Conservation (phyloP, 2,329 filamentous ascomycete genomes). For the Nemania abortiva region DNA sequence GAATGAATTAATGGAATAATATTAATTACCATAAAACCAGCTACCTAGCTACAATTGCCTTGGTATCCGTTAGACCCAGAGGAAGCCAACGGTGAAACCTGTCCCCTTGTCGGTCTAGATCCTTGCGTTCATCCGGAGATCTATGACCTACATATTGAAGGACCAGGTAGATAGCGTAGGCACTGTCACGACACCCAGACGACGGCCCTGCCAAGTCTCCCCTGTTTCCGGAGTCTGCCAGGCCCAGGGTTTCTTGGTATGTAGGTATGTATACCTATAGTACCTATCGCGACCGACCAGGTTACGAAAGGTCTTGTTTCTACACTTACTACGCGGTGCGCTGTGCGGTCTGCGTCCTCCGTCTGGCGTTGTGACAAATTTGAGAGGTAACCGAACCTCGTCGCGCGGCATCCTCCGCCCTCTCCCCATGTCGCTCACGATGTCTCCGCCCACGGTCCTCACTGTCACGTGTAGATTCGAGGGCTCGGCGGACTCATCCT, state of each 20-base stretch:
- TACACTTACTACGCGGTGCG: conserved; percentile 21
- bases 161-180: conserved; percentile 13
- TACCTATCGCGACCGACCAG: conserved; percentile 6
- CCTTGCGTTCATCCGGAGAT: conserved; percentile 37
- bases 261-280: background rate
- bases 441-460: conserved; percentile 1
- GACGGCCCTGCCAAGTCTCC: conserved; percentile 15
- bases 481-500: conserved; percentile 7
- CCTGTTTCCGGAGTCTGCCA: conserved; percentile 2
- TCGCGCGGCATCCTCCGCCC: conserved; percentile 30
- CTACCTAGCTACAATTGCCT: too few species aligned
- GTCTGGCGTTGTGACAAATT: conserved; percentile 33
- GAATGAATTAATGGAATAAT: background rate
- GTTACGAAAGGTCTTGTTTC: conserved; percentile 14
- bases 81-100: conserved; percentile 21
- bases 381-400: background rate
- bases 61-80: background rate
- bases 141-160: conserved; percentile 37
- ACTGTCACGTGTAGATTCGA: conserved; percentile 25
- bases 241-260: background rate
- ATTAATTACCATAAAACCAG: too few species aligned
- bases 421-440: conserved; percentile 9
- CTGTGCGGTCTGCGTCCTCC: conserved; percentile 21
- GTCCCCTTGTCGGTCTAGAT: conserved; percentile 24
- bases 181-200: conserved; percentile 8